Evolutionary conservation across 2,329 filamentous ascomycete genomes (phyloP).

Genomic region (Fusarium liriodendri): DNA sequence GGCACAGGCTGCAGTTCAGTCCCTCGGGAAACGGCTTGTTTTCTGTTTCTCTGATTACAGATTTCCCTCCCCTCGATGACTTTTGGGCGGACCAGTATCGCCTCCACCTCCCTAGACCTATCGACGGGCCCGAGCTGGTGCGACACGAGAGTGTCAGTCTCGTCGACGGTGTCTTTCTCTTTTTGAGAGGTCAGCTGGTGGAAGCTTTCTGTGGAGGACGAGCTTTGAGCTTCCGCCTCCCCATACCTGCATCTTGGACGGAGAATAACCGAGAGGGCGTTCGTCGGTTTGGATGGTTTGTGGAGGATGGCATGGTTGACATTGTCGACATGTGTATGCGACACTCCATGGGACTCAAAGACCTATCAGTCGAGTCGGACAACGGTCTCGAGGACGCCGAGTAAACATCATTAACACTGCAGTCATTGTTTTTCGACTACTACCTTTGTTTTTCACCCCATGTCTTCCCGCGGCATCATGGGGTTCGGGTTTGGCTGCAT

Average conservation of each 20-base stretch:
- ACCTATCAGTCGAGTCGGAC: constrained; percentile 29
- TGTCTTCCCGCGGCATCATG: constrained; percentile 41
- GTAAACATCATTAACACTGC: constrained; percentile 24
- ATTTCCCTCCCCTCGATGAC: constrained; percentile 50
- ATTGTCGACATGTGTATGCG: constrained; percentile 42
- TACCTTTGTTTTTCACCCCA: constrained; percentile 20
- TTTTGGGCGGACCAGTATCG: constrained; percentile 54
- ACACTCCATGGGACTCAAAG: constrained; percentile 28
- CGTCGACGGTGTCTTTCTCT: constrained; percentile 38
- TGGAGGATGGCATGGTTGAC: constrained; percentile 46
- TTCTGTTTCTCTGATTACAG: constrained; percentile 44
- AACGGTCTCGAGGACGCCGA: constrained; percentile 34
- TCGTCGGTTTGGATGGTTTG: constrained; percentile 46
- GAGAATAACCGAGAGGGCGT: constrained; percentile 19
- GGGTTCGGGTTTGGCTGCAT: constrained; percentile 37
- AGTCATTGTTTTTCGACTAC: not conserved
- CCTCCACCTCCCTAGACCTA: constrained; percentile 44
- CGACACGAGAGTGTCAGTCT: constrained; percentile 46
- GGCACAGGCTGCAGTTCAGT: constrained; percentile 41
- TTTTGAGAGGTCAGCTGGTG: constrained; percentile 42
- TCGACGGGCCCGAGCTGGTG: constrained; percentile 51
- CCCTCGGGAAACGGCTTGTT: constrained; percentile 37
- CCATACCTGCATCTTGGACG: constrained; percentile 24
- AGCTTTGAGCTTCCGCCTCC: constrained; percentile 45
- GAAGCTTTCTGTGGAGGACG: constrained; percentile 47